These are phyloP conservation scores for Carallia brachiata DNA, from an alignment of 345 rosid species.

Conservation along the genomic window DNA sequence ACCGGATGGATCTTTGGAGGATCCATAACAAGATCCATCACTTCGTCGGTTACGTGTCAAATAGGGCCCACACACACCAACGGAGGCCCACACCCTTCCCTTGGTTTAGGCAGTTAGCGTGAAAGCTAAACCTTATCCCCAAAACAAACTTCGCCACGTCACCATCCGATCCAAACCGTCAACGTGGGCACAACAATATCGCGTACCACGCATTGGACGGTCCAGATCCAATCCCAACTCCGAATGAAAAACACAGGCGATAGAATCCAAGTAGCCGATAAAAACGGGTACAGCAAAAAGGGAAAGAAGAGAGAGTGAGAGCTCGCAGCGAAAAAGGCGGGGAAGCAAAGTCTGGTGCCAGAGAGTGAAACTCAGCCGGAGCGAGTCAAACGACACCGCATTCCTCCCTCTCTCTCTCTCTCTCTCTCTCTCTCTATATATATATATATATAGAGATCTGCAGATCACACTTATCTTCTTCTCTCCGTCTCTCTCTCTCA, in stretches of 20 bases:
- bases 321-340: conserved; percentile 1
- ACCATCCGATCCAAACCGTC: background rate
- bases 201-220: background rate
- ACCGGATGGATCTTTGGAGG: background rate
- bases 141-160: background rate
- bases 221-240: background rate
- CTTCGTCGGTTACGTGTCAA: background rate
- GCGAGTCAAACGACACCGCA: conserved; percentile 16
- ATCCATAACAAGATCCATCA: no score
- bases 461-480: background rate
- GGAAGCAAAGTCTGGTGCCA: background rate
- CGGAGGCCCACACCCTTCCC: no score
- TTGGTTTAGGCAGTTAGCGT: background rate
- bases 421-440: no score
- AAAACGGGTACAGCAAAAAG: no score
- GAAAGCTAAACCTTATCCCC: background rate
- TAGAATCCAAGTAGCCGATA: background rate
- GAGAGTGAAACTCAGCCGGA: background rate
- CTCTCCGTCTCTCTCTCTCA: background rate
- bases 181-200: no score
- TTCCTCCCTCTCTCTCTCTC: background rate
- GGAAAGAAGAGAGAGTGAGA: background rate
- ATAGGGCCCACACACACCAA: no score
- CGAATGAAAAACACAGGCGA: background rate
- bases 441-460: background rate